Percentiles rank a stretch among this genome's conserved stretches.
Conservation (phyloP, 805 yeast genomes). For the Candida morakotiae region DNA sequence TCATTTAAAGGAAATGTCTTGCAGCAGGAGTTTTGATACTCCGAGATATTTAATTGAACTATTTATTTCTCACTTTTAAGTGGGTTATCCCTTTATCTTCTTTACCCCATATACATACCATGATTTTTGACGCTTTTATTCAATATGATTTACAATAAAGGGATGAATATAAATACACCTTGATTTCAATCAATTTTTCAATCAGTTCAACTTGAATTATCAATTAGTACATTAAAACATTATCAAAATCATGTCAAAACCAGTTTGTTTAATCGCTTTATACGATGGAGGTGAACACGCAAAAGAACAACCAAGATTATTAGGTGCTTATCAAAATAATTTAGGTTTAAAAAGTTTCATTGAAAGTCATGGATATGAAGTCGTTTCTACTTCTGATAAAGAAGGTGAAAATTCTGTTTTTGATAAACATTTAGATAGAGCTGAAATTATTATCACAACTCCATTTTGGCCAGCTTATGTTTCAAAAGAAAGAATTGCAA, state of each 20-base stretch:
- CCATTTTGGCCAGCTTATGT: constrained; percentile 83
- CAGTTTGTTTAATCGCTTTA: constrained; percentile 51
- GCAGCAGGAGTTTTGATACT: too few relatives aligned
- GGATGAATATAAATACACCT: too few relatives aligned
- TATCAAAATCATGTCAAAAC: constrained; percentile 26
- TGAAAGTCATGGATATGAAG: constrained; percentile 61
- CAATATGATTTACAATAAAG: too few relatives aligned
- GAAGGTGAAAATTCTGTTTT: constrained; percentile 57
- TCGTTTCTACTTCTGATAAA: constrained; percentile 64
- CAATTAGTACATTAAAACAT: too few relatives aligned
- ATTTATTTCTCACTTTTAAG: too few relatives aligned
- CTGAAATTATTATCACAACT: constrained; percentile 74
- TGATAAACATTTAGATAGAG: constrained; percentile 64
- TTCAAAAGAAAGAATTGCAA: constrained; percentile 58
- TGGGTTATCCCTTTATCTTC: too few relatives aligned
- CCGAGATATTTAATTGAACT: too few relatives aligned
- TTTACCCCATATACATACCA: too few relatives aligned
- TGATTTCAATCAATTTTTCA: too few relatives aligned
- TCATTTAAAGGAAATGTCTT: too few relatives aligned
- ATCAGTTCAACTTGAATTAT: too few relatives aligned
- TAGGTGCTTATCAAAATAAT: constrained; percentile 73
- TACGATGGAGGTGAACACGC: constrained; percentile 61
- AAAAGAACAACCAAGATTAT: constrained; percentile 51
- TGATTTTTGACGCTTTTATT: too few relatives aligned
- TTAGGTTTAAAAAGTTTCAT: constrained; percentile 66